Base-by-base conservation (phyloP, 805 yeast species). In the Vanderwaltozyma polyspora region DNA sequence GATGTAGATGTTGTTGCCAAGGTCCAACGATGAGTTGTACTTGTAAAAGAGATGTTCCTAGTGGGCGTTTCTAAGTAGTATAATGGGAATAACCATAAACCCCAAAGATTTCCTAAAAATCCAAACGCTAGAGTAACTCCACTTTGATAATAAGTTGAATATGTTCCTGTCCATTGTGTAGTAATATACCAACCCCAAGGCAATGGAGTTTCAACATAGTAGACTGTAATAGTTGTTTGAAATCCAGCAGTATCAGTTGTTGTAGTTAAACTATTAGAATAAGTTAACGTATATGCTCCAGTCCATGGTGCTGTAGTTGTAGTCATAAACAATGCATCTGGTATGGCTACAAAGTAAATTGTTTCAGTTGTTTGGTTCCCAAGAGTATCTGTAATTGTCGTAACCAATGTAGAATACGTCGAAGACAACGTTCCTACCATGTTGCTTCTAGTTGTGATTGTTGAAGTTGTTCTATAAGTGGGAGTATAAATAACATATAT, bases 401-500 rank as follows among this genome's bases (percentile, higher is more conserved):
- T 25, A 19, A 19, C 25, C 3, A 30, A 11, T 9, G 33, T 30
- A 16, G 22, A 23, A n/a, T 16, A 30, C 6, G 33, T 30, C 3
- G 33, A n/a, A 2, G 22, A 19, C 7, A 19, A 13, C 3, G 27
- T 12, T 10, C 33, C 33, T 8, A 21, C 28, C 6, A 30, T 23
- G 17, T 30, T 21, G 4, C 26, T 24, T 30, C 22, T 17, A 3
- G 33, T 30, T 10, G 15, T 15, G n/a, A 21, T 24, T 5, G 26
- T 24, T 3, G 19, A 16, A 12, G 28, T 23, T 13, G 33, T 13
- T 5, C 22, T 21, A 17, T 17, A 14, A 8, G 26, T 19, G 13
- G 46, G 46, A 8, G 42, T 38, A 18, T 36, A 35, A 22, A 43
- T 31, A 16, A 30, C 31, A 21, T 35, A 42, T 21, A 38, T 31